Base-by-base conservation (phyloP, 345 rosid genomes). In the Kernera saxatilis region DNA sequence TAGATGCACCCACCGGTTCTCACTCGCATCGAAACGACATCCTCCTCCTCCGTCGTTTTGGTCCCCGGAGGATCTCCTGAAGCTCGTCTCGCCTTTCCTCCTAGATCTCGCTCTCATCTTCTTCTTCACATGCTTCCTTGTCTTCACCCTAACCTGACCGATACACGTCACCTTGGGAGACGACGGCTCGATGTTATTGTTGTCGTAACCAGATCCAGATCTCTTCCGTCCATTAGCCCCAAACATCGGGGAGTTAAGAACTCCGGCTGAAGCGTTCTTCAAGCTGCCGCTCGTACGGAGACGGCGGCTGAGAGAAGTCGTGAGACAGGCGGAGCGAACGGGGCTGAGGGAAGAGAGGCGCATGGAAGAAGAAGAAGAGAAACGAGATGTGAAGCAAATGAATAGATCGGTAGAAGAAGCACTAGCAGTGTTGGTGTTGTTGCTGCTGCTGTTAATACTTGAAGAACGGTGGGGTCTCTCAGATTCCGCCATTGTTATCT, bases 131-230 rank as follows among this genome's bases (percentile, higher is more conserved):
- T 93, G 96, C 72, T 90, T 93, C 84, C 92, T 93, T 11, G 98
- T 89, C 83, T 93, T 93, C 4, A 93, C 98, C 30, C 98, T 77
- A n/a, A 93, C 98, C 51, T 91, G 98, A 7, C 98, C 98, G n/a
- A 93, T 91, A 48, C 98, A 93, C 37, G 98, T 91, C 15, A 93
- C 98, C 70, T 93, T 93, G 0, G 98, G 98, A 17, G 98, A 93
- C 67, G 96, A 84, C 0, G 98, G 98, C 67, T 93, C 96, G 1
- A 69, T 63, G 32, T 60, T 73, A 13, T 3, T 53, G 13, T 74
- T 74, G 19, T 69, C 65, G 58, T 18, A 69, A 1, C 88, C 98
- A 66, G 85, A 89, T 43, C 79, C 77, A 46, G 86, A 89, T 6
- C 91, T 81, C 65, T 86, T 91, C 62, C 87, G 85, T 30, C 80